Evolutionary conservation across 2,329 filamentous ascomycete genomes (phyloP).

Genomic region (Exophiala oligosperma): DNA sequence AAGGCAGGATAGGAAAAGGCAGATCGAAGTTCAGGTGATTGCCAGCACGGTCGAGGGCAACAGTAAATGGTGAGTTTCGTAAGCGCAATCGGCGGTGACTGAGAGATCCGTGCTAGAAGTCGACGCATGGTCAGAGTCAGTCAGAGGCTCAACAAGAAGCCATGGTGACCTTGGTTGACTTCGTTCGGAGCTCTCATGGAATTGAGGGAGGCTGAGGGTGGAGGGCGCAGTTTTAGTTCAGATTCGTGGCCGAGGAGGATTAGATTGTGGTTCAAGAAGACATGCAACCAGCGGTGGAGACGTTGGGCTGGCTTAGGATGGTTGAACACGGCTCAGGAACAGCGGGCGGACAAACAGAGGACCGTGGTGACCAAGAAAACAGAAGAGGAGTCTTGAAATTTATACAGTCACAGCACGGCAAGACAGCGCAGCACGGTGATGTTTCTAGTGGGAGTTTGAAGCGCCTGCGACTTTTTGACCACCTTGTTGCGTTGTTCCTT

Average conservation of each 20-base stretch:
- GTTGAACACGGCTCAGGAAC: not conserved
- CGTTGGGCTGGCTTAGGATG: not conserved
- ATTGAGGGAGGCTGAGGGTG: not conserved
- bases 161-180: conserved; percentile 11
- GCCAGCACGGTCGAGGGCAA: conserved; percentile 11
- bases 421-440: too few relatives aligned
- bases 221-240: conserved; percentile 1
- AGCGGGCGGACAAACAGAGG: too few relatives aligned
- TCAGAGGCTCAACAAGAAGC: conserved; percentile 18
- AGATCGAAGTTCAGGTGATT: not conserved
- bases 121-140: conserved; percentile 17
- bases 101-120: conserved; percentile 11
- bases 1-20: not conserved
- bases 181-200: not conserved
- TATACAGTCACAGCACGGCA: too few relatives aligned
- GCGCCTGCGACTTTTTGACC: too few relatives aligned
- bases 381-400: too few relatives aligned
- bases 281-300: conserved; percentile 1
- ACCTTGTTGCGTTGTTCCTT: too few relatives aligned
- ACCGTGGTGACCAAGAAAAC: too few relatives aligned
- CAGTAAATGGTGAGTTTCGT: conserved; percentile 15
- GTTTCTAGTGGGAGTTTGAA: too few relatives aligned
- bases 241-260: conserved; percentile 3
- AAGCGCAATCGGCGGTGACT: conserved; percentile 26
- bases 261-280: not conserved